Evolutionary conservation across 2,329 filamentous ascomycete species (phyloP).

Genomic region (Sordariomycetes sp.): DNA sequence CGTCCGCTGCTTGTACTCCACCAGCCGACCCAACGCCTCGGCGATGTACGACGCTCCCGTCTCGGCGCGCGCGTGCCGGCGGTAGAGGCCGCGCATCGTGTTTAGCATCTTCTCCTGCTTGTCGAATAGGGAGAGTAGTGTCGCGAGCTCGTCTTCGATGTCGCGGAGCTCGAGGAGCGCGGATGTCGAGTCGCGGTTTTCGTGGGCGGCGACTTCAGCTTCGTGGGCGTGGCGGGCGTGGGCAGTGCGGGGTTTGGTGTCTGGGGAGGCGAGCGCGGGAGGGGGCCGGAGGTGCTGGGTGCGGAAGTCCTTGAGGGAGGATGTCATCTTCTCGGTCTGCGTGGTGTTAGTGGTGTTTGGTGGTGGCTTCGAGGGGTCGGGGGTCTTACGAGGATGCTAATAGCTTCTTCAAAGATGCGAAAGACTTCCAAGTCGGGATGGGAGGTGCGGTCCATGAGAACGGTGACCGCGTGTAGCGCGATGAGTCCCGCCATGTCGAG

Average conservation of each 20-base stretch:
- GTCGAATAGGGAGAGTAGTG: conserved; percentile 42
- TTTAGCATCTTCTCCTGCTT: conserved; percentile 37
- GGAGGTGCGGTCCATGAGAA: conserved; percentile 43
- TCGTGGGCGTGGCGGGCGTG: conserved; percentile 23
- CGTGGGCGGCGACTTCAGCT: conserved; percentile 32
- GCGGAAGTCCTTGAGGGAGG: conserved; percentile 47
- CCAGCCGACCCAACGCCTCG: conserved; percentile 36
- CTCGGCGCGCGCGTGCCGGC: conserved; percentile 23
- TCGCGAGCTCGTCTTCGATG: conserved; percentile 49
- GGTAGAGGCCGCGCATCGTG: conserved; percentile 30
- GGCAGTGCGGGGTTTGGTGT: conserved; percentile 21
- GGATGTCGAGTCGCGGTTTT: conserved; percentile 50
- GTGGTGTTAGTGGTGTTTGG: background rate
- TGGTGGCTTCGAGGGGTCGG: background rate
- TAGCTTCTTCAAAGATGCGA: conserved; percentile 52
- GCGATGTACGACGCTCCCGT: conserved; percentile 28
- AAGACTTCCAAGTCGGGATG: conserved; percentile 51
- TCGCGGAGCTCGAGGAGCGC: conserved; percentile 49
- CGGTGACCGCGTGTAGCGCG: conserved; percentile 46
- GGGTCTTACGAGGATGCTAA: conserved; percentile 39
- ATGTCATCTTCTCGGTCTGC: conserved; percentile 48
- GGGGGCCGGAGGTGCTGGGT: conserved; percentile 39
- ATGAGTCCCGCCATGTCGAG: conserved; percentile 50
- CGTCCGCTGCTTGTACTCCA: conserved; percentile 39
- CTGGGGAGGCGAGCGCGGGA: conserved; percentile 22